Evolutionary conservation across 2,329 filamentous ascomycete species (phyloP).

Genomic region (Fusarium duplospermum): DNA sequence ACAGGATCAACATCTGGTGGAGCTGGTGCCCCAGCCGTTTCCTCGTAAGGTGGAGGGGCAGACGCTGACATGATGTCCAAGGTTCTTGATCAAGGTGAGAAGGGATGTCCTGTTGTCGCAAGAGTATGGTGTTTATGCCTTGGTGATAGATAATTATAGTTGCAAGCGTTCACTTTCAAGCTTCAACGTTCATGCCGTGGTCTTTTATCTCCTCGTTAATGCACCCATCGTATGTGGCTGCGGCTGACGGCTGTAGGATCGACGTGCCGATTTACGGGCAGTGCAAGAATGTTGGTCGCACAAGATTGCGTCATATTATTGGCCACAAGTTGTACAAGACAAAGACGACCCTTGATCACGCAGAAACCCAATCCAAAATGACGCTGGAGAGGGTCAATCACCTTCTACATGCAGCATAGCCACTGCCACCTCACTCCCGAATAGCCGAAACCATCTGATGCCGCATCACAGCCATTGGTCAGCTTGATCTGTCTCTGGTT

Average conservation of each 20-base stretch:
- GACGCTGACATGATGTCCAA: slow-evolving; percentile 9
- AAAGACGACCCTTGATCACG: neutral
- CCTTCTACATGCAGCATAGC: neutral
- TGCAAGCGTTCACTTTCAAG: neutral
- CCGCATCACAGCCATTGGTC: neutral
- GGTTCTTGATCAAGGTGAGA: neutral
- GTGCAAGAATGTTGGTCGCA: neutral
- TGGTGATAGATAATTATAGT: too few species aligned
- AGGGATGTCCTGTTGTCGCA: neutral
- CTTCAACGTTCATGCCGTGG: neutral
- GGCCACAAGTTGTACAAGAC: neutral
- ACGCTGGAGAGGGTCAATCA: neutral
- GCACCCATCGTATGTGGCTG: neutral
- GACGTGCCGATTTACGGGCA: neutral
- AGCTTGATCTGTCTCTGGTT: neutral
- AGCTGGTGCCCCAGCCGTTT: neutral
- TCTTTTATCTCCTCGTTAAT: neutral
- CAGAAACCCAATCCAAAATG: neutral
- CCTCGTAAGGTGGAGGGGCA: slow-evolving; percentile 28
- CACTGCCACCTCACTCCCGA: slow-evolving; percentile 14
- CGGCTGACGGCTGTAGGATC: neutral
- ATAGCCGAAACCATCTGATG: slow-evolving; percentile 8
- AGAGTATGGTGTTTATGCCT: neutral
- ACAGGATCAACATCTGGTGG: slow-evolving; percentile 14
- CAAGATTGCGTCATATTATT: neutral